A percentile compares a stretch with the other conserved stretches of the same genome.
phyloP scores from a whole-genome alignment of 1,284 basidiomycete genomes.

The Gomphus bonarii region DNA sequence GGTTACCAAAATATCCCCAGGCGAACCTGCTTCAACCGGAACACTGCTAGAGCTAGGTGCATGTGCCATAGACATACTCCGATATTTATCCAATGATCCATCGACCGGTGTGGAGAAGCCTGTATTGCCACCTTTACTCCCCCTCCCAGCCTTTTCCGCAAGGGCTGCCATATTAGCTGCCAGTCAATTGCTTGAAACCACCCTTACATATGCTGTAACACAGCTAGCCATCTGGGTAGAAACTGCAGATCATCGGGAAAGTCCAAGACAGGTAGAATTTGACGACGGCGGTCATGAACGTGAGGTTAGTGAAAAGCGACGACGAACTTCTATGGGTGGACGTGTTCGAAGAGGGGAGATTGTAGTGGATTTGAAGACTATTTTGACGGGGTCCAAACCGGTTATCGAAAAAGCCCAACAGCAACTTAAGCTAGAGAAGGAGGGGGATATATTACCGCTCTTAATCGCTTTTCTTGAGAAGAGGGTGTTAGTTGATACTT shows the following conservation, averaged over 20 bases:
- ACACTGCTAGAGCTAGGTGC: constrained; percentile 70
- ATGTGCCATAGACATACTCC: constrained; percentile 58
- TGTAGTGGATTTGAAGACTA: constrained; percentile 55
- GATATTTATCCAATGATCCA: constrained; percentile 45
- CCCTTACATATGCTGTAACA: constrained; percentile 66
- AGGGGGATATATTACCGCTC: constrained; percentile 21
- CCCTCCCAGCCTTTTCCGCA: constrained; percentile 22
- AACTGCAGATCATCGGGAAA: constrained; percentile 49
- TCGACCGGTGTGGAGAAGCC: constrained; percentile 27
- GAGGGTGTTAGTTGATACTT: constrained; percentile 28
- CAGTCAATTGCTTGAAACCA: constrained; percentile 54
- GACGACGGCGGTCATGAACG: constrained; percentile 30
- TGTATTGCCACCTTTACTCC: constrained; percentile 17
- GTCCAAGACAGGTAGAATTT: constrained; percentile 26
- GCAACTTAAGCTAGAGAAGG: constrained; percentile 7
- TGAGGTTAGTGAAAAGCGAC: constrained; percentile 2
- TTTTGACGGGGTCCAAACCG: constrained; percentile 55
- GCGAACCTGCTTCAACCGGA: constrained; percentile 69
- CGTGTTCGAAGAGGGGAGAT: constrained; percentile 65
- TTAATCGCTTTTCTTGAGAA: constrained; percentile 57
- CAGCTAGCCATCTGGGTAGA: constrained; percentile 68
- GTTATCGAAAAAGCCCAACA: constrained; percentile 40
- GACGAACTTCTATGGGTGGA: constrained; percentile 44
- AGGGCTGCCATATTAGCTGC: constrained; percentile 42
- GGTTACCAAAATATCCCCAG: constrained; percentile 73